Base-by-base conservation (phyloP, 192 early-diverging fungal species). In the Mortierella antarctica region DNA sequence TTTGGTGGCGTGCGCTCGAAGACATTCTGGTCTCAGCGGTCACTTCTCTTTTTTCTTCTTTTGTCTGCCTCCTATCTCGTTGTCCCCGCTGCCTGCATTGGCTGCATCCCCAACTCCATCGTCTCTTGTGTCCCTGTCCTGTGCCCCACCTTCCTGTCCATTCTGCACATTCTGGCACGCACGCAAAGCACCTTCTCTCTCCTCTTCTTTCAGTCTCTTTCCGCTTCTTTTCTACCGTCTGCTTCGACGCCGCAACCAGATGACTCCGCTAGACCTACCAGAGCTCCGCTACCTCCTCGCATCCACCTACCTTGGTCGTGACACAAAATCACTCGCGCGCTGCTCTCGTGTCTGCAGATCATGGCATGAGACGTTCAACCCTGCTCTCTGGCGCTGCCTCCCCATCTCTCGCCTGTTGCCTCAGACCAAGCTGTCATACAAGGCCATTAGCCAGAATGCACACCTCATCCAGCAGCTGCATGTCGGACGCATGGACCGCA, bases 321-420 rank as follows among this genome's bases (percentile, higher is more conserved):
- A 64, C 15, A 45, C 23, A 2, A 18, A 18, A 48, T 51, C 62
- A 14, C 62, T 64, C 23, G 49, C 62, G 6, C 45, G 45, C 40
- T 57, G 55, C 15, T 31, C 11, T 39, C 54, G 21, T 46, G 66
- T 57, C 6, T 17, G 5, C 55, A 57, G 57, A 18, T 47, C 65
- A 18, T 66, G 53, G 65, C 40, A 55, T 18, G 50, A 21, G 4
- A 48, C 67, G 1, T 70, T 70, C 5, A 70, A 57, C 12, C 62
- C 62, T 31, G 20, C 39, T 7, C 42, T 64, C 17, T 64, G 62
- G 62, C 45, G 48, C 4, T 17, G 23, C 10, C 39, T 64, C 4
- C 48, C 20, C 14, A 31, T 23, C 6, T 23, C 62, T 15, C 45
- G 48, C 1, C 45, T 64, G 5, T 50, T 59, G 4, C 67, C 57